phyloP scores from a whole-genome alignment of 306 rosid genomes.

The Glycyrrhiza uralensis region DNA sequence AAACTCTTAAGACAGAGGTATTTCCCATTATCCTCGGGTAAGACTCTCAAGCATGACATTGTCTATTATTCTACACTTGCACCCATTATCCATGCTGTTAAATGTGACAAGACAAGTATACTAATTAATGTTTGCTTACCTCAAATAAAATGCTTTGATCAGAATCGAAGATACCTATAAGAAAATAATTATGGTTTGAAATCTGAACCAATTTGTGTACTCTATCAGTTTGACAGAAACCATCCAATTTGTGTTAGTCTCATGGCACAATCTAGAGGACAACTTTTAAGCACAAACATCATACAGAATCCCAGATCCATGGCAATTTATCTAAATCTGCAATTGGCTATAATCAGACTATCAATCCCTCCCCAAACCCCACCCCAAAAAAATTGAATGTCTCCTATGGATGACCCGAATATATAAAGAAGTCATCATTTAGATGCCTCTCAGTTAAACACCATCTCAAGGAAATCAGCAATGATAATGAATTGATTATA shows the following conservation, averaged over 20 bases:
- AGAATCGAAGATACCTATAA: background rate
- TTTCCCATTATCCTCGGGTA: background rate
- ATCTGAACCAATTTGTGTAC: background rate
- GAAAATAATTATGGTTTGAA: background rate
- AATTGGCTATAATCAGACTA: background rate
- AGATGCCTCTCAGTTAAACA: background rate
- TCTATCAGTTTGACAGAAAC: background rate
- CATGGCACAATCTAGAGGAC: conserved; percentile 6
- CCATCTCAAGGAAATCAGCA: background rate
- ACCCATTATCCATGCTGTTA: background rate
- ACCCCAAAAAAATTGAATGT: background rate
- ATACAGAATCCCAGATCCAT: background rate
- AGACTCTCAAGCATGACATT: background rate
- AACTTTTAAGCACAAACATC: background rate
- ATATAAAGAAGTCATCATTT: background rate
- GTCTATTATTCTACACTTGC: background rate
- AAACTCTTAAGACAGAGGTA: background rate
- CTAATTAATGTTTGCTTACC: background rate
- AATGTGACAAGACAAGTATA: background rate
- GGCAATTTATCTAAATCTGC: background rate
- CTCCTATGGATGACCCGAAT: background rate
- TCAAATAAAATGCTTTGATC: background rate
- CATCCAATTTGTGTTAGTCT: background rate
- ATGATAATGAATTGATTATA: background rate
- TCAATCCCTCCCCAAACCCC: background rate